Base-by-base conservation (phyloP, 2,329 filamentous ascomycete genomes). In the Arthrobotrys conoides region DNA sequence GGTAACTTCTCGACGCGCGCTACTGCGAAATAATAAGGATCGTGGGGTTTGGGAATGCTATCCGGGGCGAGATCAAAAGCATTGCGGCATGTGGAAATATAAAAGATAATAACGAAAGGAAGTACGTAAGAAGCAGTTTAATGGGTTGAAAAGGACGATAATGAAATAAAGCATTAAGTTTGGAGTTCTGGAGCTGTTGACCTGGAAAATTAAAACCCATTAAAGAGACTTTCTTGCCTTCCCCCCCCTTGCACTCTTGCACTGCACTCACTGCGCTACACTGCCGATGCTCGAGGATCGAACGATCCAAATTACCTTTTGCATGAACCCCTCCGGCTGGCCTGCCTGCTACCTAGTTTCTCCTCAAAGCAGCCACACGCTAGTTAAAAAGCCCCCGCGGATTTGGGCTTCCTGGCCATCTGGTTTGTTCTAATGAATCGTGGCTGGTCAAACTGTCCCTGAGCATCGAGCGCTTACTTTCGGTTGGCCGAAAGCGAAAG, bases 201-300 rank as follows among this genome's bases (percentile, higher is more conserved):
- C 57, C 57, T 61, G 57, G 36, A 44, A 61, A 61, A 41, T 36
- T 30, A 30, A 30, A 30, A 61, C 0, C 36, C 18, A 61, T 44
- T 41, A 61, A 44, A 44, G 20, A 41, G 36, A 44, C 57, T 44
- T 61, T 61, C 57, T n/a, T 44, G 30, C 16, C 16, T 36, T 27
- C 20, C 18, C 20, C 57, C 36, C 57, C 57, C 36, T 61, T 30
- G 27, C 27, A 30, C 27, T 30, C 27, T 30, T 30, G 27, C 27
- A 30, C 27, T 30, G 3, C 27, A 30, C 3, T 30, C 27, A 30
- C 27, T 30, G 27, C 27, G 6, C 27, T 61, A 36, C 36, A 61
- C 57, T 33, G 24, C 57, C 57, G 20, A 33, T 12, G n/a, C 2
- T 46, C 57, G 30, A 44, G 6, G 68, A 71, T 71, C 68, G 68